Conservation (phyloP, 2,329 filamentous ascomycete genomes). For the Trichoderma endophyticum region DNA sequence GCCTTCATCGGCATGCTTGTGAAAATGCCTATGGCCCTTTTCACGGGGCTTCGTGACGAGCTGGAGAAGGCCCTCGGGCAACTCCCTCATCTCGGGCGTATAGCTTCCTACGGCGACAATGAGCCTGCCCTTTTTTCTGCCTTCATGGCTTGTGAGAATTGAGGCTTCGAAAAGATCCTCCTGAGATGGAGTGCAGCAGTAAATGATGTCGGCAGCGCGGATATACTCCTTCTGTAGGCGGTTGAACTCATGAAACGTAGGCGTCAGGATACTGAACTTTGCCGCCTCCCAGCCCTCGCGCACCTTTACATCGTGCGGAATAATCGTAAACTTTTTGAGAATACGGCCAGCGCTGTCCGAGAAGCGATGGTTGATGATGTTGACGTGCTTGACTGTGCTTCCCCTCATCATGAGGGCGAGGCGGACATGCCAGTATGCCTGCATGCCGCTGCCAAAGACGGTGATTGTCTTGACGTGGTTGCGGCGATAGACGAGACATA, state of each 20-base stretch:
- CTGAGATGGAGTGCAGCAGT: slow-evolving; percentile 79
- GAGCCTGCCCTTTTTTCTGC: slow-evolving; percentile 65
- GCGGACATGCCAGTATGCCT: slow-evolving; percentile 93
- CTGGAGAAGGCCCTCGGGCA: slow-evolving; percentile 72
- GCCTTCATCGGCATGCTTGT: slow-evolving; percentile 63
- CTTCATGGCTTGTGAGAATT: slow-evolving; percentile 70
- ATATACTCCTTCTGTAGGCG: slow-evolving; percentile 69
- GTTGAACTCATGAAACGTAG: slow-evolving; percentile 64
- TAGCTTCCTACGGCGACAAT: slow-evolving; percentile 70
- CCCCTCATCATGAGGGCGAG: slow-evolving; percentile 73
- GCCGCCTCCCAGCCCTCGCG: slow-evolving; percentile 61
- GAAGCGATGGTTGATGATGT: slow-evolving; percentile 78
- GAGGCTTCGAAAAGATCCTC: slow-evolving; percentile 70
- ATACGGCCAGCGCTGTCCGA: slow-evolving; percentile 53
- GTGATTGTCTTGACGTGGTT: slow-evolving; percentile 69
- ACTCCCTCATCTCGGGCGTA: slow-evolving; percentile 72
- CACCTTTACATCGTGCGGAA: slow-evolving; percentile 44
- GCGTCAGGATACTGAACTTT: slow-evolving; percentile 68
- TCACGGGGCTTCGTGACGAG: slow-evolving; percentile 54
- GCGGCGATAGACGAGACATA: slow-evolving; percentile 63
- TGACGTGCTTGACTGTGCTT: slow-evolving; percentile 69
- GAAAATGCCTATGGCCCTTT: slow-evolving; percentile 54
- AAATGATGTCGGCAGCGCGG: slow-evolving; percentile 72
- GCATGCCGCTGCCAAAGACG: slow-evolving; percentile 83
- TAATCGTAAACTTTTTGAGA: slow-evolving; percentile 46